A percentile compares a stretch with the other conserved stretches of the same genome.
Evolutionary conservation across 2,329 filamentous ascomycete genomes (phyloP).

Genomic region (Thielaviopsis ethacetica): DNA sequence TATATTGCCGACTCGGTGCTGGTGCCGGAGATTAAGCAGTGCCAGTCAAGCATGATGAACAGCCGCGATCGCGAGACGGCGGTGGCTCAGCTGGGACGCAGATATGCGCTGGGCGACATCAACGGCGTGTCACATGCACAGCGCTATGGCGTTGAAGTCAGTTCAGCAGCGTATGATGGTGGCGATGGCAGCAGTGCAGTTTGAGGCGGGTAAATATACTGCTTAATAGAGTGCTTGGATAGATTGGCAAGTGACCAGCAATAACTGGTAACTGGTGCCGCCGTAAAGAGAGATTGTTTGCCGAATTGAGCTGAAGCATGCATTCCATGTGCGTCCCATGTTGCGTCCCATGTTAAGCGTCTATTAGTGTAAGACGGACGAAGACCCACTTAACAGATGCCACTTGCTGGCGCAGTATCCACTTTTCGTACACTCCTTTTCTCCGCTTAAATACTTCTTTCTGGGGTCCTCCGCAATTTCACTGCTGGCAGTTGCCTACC

Average conservation of each 20-base stretch:
- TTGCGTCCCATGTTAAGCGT: no score
- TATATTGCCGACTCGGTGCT: conserved; percentile 9
- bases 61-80: neutral
- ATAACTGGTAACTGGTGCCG: no score
- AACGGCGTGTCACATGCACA: conserved; percentile 2
- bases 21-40: neutral
- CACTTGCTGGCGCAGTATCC: neutral
- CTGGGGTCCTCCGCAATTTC: no score
- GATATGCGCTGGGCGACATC: conserved; percentile 2
- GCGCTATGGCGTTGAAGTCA: conserved; percentile 6
- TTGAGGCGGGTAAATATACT: neutral
- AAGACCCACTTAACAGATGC: neutral
- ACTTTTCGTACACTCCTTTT: neutral
- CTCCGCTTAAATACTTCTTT: neutral
- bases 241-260: neutral
- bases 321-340: no score
- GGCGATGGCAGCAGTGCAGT: neutral
- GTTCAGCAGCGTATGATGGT: neutral
- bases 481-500: no score
- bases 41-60: conserved; percentile 5
- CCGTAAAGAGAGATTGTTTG: no score
- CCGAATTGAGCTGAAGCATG: neutral
- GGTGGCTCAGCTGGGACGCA: neutral
- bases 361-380: neutral
- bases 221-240: neutral